Conservation (phyloP, 768 basidiomycete species). For the Mycena alexandri region DNA sequence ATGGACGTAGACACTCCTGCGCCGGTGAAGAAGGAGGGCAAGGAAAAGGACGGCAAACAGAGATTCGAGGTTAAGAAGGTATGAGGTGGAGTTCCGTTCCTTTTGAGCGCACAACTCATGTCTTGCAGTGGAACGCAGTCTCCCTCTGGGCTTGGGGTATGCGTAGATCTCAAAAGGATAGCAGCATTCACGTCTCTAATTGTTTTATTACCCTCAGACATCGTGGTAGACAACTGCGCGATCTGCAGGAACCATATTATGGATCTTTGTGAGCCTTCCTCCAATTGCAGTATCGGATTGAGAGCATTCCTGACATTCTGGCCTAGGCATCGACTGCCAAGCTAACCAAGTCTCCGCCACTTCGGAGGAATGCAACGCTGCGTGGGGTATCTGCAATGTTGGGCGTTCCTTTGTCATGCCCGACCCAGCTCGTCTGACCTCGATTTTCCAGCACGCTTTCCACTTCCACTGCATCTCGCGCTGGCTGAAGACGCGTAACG, state of each 20-base stretch:
- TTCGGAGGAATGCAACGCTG: conserved; percentile 96
- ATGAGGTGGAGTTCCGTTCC: conserved; percentile 24
- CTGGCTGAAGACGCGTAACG: conserved; percentile 98
- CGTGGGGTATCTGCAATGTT: conserved; percentile 99
- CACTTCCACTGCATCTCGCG: conserved; percentile 99
- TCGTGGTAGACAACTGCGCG: conserved; percentile 99
- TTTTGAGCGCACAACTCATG: conserved; percentile 21
- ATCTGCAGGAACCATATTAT: conserved; percentile 99
- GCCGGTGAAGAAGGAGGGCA: conserved; percentile 59
- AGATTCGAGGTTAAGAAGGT: conserved; percentile 99
- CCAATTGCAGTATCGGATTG: background rate
- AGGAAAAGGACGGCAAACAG: conserved; percentile 71
- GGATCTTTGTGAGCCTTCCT: conserved; percentile 88
- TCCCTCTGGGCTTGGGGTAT: conserved; percentile 98
- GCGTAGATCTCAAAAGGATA: conserved; percentile 34
- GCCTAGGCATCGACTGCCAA: conserved; percentile 98
- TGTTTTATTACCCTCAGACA: conserved; percentile 67
- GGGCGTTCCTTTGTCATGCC: conserved; percentile 41
- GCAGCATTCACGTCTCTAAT: conserved; percentile 12
- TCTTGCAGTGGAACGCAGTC: conserved; percentile 94
- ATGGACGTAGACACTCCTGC: conserved; percentile 72
- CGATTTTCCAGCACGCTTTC: conserved; percentile 85
- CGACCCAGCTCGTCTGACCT: conserved; percentile 1
- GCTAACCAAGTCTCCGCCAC: conserved; percentile 98
- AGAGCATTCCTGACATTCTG: conserved; percentile 1